Base-by-base conservation (phyloP, 176 grass and related monocot species). In the Aegilops tauschii region DNA sequence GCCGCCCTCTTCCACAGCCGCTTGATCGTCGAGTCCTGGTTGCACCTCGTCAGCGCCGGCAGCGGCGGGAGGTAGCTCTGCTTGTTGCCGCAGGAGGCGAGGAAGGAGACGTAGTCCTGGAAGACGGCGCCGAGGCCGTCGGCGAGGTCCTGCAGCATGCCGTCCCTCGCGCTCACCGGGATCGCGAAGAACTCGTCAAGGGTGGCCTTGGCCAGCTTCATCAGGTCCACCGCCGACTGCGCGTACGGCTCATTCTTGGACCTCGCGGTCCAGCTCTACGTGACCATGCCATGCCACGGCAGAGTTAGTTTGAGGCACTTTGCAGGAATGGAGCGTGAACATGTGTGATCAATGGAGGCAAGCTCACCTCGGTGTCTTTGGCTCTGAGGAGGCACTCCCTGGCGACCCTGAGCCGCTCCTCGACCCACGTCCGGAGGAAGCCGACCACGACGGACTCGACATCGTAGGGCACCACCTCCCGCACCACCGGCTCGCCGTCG, bases 131-230 rank as follows among this genome's bases (percentile, higher is more conserved):
- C 88, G 61, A 94, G 59, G 31, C 92, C 88, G 76, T 91, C 90
- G 8, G 92, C 90, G 39, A 98, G 92, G 83, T 94, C 85, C 74
- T 91, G 92, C 16, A 96, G 90, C 93, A 98, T 73, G 81, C 85
- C 90, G 17, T 93, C 93, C 27, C 87, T 91, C 7, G 76, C 90
- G 7, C 54, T 88, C 36, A 94, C 92, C 20, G 90, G 92, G 25
- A 98, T 91, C 47, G 88, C 92, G 27, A 98, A 96, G 88, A 96
- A 96, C 72, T 98, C 97, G 25, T 96, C 92, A 21, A 94, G 59
- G 7, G 93, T 92, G 65, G 78, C 81, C 88, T 98, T 94, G 78
- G 88, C 92, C 34, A 96, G 13, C 92, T 94, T 96, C 94, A 96
- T 90, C 80, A 98, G 88, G 17, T 96, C 97, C 72, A 92, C 82